Conservation (phyloP, 768 basidiomycete species). For the Thelephora ganbajun region DNA sequence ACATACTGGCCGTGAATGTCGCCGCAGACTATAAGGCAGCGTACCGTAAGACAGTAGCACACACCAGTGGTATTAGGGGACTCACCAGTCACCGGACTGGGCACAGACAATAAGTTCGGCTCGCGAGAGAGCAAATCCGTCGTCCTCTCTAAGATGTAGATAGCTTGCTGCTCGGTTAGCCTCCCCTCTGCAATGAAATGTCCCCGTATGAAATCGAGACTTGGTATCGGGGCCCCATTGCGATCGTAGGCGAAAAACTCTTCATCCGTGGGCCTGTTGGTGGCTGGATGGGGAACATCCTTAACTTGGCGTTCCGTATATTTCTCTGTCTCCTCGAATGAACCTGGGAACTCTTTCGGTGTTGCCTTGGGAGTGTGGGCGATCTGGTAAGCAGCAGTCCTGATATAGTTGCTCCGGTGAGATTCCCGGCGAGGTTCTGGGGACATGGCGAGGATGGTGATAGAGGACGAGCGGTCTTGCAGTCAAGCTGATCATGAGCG, state of each 20-base stretch:
- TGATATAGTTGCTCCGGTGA: not conserved
- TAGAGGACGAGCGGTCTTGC: no score
- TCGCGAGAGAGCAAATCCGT: conserved; percentile 58
- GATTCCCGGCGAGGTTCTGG: no score
- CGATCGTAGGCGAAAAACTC: conserved; percentile 18
- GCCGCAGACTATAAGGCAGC: conserved; percentile 58
- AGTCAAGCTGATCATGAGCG: no score
- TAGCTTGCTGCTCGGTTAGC: conserved; percentile 71
- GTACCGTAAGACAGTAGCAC: conserved; percentile 1
- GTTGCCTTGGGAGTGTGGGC: not conserved
- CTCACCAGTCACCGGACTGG: conserved; percentile 84
- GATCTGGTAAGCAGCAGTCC: not conserved
- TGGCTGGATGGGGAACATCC: conserved; percentile 10
- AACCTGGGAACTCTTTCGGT: not conserved
- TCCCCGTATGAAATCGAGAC: conserved; percentile 67
- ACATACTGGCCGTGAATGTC: conserved; percentile 99
- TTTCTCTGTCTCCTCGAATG: not conserved
- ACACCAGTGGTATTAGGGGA: conserved; percentile 6
- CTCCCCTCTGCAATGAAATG: conserved; percentile 86
- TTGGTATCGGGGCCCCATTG: conserved; percentile 48
- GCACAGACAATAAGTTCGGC: conserved; percentile 76
- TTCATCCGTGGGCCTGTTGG: conserved; percentile 11
- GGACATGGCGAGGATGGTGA: no score
- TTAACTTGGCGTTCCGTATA: not conserved
- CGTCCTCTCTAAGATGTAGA: conserved; percentile 63